These are phyloP conservation scores for Schizonepeta tenuifolia DNA, from an alignment of 257 asterid species.

Conservation along the genomic window DNA sequence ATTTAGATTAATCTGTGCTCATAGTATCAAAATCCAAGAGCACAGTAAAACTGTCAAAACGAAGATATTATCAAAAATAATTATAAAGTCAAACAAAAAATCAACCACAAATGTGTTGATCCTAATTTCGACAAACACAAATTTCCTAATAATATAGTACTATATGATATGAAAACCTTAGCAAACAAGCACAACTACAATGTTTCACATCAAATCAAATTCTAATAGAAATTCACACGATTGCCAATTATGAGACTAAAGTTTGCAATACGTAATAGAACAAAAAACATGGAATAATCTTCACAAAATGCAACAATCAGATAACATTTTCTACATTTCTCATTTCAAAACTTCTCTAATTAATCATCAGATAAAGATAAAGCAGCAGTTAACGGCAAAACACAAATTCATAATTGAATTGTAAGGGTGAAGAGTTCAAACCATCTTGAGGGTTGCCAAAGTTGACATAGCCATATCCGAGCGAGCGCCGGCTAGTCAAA, in stretches of 20 bases:
- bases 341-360: not conserved
- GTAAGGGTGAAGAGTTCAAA: slow-evolving; percentile 30
- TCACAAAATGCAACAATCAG: not conserved
- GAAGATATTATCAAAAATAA: not conserved
- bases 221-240: not conserved
- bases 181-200: not conserved
- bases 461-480: slow-evolving; percentile 95
- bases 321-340: not conserved
- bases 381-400: not conserved
- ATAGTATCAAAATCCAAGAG: not conserved
- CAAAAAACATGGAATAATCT: not conserved
- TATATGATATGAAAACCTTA: not conserved
- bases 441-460: slow-evolving; percentile 80
- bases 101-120: no score
- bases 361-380: not conserved
- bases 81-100: not conserved
- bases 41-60: not conserved
- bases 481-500: slow-evolving; percentile 68
- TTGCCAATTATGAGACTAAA: not conserved
- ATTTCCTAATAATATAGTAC: no score
- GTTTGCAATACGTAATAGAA: not conserved
- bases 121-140: no score
- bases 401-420: not conserved
- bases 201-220: not conserved
- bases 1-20: not conserved